These are phyloP conservation scores for Paramecium pentaurelia DNA, from an alignment of 73 alveolate genomes.

Conservation along the genomic window DNA sequence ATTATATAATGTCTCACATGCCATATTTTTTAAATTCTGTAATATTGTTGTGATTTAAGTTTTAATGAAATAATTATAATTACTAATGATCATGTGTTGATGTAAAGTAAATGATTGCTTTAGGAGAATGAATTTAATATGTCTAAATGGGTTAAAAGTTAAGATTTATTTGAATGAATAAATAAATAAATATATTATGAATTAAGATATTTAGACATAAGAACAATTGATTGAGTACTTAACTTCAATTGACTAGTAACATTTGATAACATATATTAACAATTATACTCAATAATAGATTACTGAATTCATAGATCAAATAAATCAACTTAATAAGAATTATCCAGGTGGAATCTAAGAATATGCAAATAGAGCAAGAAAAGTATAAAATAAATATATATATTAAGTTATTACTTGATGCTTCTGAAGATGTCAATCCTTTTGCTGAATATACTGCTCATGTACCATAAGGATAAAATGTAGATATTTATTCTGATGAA, in stretches of 20 bases:
- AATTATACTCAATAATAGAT: background rate
- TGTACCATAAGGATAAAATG: constrained; percentile 86
- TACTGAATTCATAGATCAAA: background rate
- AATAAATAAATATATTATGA: background rate
- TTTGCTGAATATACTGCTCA: constrained; percentile 84
- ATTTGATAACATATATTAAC: background rate
- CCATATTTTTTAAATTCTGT: background rate
- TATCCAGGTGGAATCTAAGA: constrained; percentile 94
- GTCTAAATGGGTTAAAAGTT: background rate
- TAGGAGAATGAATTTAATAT: background rate
- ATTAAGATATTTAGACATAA: constrained; percentile 14
- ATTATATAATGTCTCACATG: no score
- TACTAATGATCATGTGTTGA: background rate
- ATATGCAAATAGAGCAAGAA: constrained; percentile 90
- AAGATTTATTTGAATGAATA: background rate
- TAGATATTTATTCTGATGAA: constrained; percentile 73
- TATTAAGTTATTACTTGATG: constrained; percentile 71
- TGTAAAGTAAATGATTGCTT: background rate
- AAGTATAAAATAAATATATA: background rate
- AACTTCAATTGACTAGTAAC: constrained; percentile 1
- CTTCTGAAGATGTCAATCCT: constrained; percentile 90
- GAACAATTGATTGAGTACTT: background rate
- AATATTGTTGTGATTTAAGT: no score
- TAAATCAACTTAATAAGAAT: constrained; percentile 47
- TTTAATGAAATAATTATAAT: background rate